These are phyloP conservation scores for Pachyrhizus erosus DNA, from an alignment of 306 rosid species.

Conservation along the genomic window DNA sequence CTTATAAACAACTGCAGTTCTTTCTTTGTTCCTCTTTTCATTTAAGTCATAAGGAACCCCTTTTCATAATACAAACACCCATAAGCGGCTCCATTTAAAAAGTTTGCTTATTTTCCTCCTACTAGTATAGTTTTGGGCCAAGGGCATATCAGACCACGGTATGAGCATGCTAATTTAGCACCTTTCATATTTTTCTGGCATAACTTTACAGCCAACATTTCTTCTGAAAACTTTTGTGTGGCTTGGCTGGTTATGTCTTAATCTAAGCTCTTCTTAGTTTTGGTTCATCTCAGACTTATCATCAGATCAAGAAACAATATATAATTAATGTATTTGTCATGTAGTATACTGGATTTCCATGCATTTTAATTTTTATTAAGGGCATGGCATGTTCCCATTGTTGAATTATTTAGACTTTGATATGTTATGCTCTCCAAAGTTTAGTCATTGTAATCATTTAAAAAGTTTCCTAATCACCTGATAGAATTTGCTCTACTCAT, in stretches of 20 bases:
- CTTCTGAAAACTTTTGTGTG: not conserved
- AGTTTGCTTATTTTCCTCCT: not conserved
- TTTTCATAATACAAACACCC: slow-evolving; percentile 1
- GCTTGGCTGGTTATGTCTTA: not conserved
- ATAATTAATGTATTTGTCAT: not conserved
- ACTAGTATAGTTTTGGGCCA: not conserved
- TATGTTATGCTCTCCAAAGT: not conserved
- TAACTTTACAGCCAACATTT: not conserved
- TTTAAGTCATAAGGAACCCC: not conserved
- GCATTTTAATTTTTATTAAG: not conserved
- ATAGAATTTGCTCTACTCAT: slow-evolving; percentile 13
- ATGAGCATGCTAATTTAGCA: slow-evolving; percentile 5
- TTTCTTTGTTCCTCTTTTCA: not conserved
- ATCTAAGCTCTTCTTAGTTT: not conserved
- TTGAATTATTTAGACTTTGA: slow-evolving; percentile 16
- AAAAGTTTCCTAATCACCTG: not conserved
- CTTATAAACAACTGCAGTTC: not conserved
- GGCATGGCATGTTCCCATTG: not conserved
- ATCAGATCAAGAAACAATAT: not conserved
- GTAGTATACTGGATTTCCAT: not conserved
- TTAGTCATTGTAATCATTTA: slow-evolving; percentile 18
- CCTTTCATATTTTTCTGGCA: slow-evolving; percentile 21
- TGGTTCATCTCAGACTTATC: slow-evolving; percentile 12
- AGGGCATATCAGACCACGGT: not conserved
- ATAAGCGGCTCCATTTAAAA: not conserved